phyloP scores from a whole-genome alignment of 345 rosid genomes.

The Noccaea bulbosa region DNA sequence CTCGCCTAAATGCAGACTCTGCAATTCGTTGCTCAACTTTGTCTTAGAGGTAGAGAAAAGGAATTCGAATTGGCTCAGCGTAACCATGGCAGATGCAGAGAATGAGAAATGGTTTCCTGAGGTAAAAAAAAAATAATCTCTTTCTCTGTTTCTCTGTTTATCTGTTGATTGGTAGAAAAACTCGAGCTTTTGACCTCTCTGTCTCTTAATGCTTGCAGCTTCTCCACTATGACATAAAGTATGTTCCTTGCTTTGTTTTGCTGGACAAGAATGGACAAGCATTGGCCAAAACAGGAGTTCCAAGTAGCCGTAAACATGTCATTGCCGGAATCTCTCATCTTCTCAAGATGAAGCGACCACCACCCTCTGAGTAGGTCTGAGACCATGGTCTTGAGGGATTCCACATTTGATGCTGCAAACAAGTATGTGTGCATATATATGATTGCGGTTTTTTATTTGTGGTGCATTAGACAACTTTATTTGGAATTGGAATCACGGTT shows the following conservation, averaged over 20 bases:
- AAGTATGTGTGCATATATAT: neutral
- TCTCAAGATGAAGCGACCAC: conserved; percentile 73
- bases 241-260: conserved; percentile 91
- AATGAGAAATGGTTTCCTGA: conserved; percentile 94
- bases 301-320: conserved; percentile 83
- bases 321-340: conserved; percentile 90
- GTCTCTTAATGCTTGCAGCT: conserved; percentile 55
- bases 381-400: conserved; percentile 4
- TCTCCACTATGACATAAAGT: conserved; percentile 83
- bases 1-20: conserved; percentile 87
- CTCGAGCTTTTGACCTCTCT: conserved; percentile 1
- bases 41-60: conserved; percentile 71
- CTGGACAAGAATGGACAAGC: conserved; percentile 85
- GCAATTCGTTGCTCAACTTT: conserved; percentile 72
- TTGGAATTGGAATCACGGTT: neutral
- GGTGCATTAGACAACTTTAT: neutral
- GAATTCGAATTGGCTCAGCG: conserved; percentile 74
- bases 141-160: neutral
- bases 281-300: conserved; percentile 83
- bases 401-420: conserved; percentile 1
- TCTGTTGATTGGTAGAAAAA: neutral
- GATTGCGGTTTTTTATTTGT: neutral
- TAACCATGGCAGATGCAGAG: conserved; percentile 95
- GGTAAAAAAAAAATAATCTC: conserved; percentile 46
- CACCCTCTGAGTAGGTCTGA: conserved; percentile 14